Evolutionary conservation across 495 filamentous ascomycete genomes (phyloP).

Genomic region (Echria macrotheca): DNA sequence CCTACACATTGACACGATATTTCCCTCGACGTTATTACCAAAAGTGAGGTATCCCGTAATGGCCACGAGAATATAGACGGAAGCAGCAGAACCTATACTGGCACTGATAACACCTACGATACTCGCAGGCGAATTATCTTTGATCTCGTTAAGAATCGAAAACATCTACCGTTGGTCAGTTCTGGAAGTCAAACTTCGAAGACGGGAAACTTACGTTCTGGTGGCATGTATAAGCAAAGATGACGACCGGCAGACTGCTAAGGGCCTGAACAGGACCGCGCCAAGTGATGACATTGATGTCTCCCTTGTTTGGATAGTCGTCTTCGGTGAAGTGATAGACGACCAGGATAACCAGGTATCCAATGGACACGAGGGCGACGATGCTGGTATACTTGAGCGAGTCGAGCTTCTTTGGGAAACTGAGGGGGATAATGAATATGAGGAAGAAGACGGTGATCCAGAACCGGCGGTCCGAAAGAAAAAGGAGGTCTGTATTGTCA

Average conservation of each 20-base stretch:
- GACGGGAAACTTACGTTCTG: constrained; percentile 90
- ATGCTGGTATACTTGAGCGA: constrained; percentile 96
- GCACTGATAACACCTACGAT: constrained; percentile 74
- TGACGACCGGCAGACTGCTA: constrained; percentile 85
- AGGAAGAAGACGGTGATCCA: constrained; percentile 98
- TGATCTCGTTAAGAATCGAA: constrained; percentile 92
- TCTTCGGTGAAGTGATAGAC: constrained; percentile 87
- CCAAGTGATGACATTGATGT: constrained; percentile 68
- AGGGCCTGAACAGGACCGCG: constrained; percentile 71
- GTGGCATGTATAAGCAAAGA: constrained; percentile 98
- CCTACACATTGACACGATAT: constrained; percentile 89
- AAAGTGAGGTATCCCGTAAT: constrained; percentile 95
- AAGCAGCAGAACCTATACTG: constrained; percentile 75
- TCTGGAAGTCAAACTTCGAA: too few species aligned
- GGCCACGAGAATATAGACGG: constrained; percentile 83
- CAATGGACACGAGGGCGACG: constrained; percentile 85
- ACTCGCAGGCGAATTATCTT: constrained; percentile 70
- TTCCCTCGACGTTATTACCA: constrained; percentile 77
- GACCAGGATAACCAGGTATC: constrained; percentile 85
- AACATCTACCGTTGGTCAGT: constrained; percentile 99
- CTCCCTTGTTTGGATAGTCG: constrained; percentile 62
- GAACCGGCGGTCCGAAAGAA: constrained; percentile 82
- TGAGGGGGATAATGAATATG: constrained; percentile 89
- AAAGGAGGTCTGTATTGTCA: constrained; percentile 53
- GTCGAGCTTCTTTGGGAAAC: constrained; percentile 84